Evolutionary conservation across 2,329 filamentous ascomycete genomes (phyloP), one percentile per base, ranked within the genome.

Genomic region (Botrytis deweyae): DNA sequence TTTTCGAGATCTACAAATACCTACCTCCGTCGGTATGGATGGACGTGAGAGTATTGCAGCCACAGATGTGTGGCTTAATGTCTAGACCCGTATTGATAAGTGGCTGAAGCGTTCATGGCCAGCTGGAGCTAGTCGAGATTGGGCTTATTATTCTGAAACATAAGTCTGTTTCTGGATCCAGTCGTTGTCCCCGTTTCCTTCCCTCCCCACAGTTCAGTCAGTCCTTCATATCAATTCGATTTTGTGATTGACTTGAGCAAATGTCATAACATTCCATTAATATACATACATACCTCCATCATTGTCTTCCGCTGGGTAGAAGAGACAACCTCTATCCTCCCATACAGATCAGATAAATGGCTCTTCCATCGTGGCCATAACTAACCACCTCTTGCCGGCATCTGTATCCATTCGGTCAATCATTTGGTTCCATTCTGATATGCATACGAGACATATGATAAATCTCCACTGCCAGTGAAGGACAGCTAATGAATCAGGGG

Each of bases 401-500:
- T 29, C 42, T 29, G n/a, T 18, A 16, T 16, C 33, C 33, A 33
- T 33, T 20, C 62, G 46, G 12, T 40, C 38, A 20, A 40, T 29
- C 65, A 29, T 29, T 58, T 29, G 3, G n/a, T 58, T n/a, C 25
- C 25, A 55, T 55, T 40, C 22, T 38, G 49, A 40, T 46, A 55
- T 68, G 49, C 49, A 38, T 44, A 29, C 29, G 29, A 62, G 44
- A 49, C 42, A 71, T 61, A 40, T n/a, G 9, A 46, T 10, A 29
- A 22, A 66, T 49, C 33, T 6, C 61, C 70, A 58, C 46, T 67
- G 46, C 46, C 62, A 52, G 36, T 67, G 68, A 70, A 70, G 52
- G 52, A 70, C 70, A 58, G 42, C 70, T 72, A 67, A 67, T 59
- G 38, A 72, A 55, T 52, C 46, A 44, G 59, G 58, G 63, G 61